Base-by-base conservation (phyloP, 2,329 filamentous ascomycete species). In the Dactylellina haptotyla region DNA sequence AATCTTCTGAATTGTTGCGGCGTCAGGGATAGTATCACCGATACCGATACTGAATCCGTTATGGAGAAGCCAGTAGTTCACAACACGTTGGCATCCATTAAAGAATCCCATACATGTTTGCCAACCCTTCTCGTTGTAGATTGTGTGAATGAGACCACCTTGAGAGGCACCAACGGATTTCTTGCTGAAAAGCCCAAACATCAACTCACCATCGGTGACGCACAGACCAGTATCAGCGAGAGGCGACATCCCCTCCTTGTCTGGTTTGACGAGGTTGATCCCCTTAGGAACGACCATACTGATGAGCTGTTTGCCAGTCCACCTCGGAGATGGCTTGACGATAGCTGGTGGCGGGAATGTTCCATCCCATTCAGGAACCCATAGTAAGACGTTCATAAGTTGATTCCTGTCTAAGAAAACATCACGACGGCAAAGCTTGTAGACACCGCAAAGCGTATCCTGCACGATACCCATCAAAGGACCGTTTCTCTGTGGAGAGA, bases 391-490 rank as follows among this genome's bases (percentile, higher is more conserved):
- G 81, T 97, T 96, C 93, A 97, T 98, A 76, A 99, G 90, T 80
- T 93, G 86, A 77, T 97, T 90, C 80, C 94, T 93, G 66, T 88
- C 90, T 70, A 99, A 83, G 83, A 99, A 97, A 28, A 92, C 88
- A 81, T 99, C 95, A 80, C 93, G 89, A 78, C 93, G 90, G 78
- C 91, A 97, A 77, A 99, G 89, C 84, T 99, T 99, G 87, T 97
- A 99, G 45, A 93, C 90, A 82, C 96, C 95, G 77, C 93, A 95
- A 70, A 99, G 86, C 23, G 94, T 97, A 81, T 99, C 95, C 81
- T 99, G 95, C 20, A 99, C 95, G 77, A 99, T 98, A 88, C 96
- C 96, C 96, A 99, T 99, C 65, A 99, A 86, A 50, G 95, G 96
- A 66, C 92, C 91, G 82, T 99, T 99, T 80, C 93, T 89, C 82